These are phyloP conservation scores for Volutella citrinella DNA, from an alignment of 2,329 filamentous ascomycete species.

Conservation along the genomic window DNA sequence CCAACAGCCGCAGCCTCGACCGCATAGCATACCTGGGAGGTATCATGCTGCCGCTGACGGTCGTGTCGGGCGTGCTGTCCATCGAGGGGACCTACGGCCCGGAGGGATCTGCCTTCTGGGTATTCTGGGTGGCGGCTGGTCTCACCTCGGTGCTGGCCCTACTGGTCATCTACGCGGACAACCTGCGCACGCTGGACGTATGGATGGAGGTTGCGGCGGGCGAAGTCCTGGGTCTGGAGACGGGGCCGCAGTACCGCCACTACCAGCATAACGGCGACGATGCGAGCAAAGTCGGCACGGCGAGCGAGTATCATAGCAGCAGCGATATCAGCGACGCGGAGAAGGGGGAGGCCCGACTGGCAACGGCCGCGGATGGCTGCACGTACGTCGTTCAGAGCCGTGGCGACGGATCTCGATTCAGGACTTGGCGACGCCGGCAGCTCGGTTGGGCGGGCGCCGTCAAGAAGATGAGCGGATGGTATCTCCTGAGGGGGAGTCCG, in stretches of 20 bases:
- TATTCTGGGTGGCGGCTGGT: conserved; percentile 45
- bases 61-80: conserved; percentile 46
- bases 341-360: conserved; percentile 32
- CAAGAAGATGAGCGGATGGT: conserved; percentile 38
- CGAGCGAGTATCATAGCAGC: conserved; percentile 32
- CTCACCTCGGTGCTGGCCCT: conserved; percentile 38
- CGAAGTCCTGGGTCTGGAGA: conserved; percentile 24
- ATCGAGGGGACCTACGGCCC: conserved; percentile 46
- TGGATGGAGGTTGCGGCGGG: conserved; percentile 41
- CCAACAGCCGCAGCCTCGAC: conserved; percentile 41
- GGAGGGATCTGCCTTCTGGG: conserved; percentile 39
- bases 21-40: conserved; percentile 50
- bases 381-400: conserved; percentile 30
- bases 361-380: conserved; percentile 23
- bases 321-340: conserved; percentile 24
- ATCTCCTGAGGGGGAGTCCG: conserved; percentile 25
- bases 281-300: conserved; percentile 18
- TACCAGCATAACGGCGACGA: conserved; percentile 7
- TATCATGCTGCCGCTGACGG: conserved; percentile 44
- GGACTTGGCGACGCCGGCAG: conserved; percentile 40
- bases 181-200: conserved; percentile 42
- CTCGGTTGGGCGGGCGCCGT: conserved; percentile 47
- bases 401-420: conserved; percentile 25
- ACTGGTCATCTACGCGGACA: conserved; percentile 46
- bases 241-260: conserved; percentile 5